Percentiles rank a stretch among this genome's conserved stretches.
Conservation (phyloP, 140 eudicot species). For the Stevia rebaudiana region DNA sequence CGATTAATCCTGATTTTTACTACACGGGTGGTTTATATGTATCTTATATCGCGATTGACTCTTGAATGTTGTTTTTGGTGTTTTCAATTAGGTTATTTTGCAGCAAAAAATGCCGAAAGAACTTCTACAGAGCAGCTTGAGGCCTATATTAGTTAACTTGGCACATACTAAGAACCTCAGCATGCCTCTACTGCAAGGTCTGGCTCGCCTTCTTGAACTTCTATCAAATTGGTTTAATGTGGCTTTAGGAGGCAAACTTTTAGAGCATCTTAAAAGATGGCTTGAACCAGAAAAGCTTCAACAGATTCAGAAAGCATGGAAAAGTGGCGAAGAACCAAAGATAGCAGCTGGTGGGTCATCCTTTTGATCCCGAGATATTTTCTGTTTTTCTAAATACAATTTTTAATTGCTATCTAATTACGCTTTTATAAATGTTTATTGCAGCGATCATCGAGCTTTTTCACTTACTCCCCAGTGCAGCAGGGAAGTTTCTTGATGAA, state of each 20-base stretch:
- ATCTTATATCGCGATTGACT: conserved; percentile 8
- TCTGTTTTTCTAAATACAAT: neutral
- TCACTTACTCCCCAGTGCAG: conserved; percentile 94
- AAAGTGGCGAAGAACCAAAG: conserved; percentile 97
- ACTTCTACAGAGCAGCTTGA: conserved; percentile 93
- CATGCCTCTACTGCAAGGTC: conserved; percentile 97
- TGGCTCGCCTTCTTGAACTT: conserved; percentile 95
- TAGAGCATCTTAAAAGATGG: conserved; percentile 98
- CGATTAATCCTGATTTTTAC: too few relatives aligned
- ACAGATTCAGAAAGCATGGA: conserved; percentile 92
- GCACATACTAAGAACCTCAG: conserved; percentile 95
- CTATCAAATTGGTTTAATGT: conserved; percentile 96
- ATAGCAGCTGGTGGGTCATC: conserved; percentile 81
- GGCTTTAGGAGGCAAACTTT: conserved; percentile 82
- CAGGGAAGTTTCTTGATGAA: conserved; percentile 97
- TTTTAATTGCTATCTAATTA: neutral
- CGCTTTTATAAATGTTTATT: conserved; percentile 11
- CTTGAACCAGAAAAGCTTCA: conserved; percentile 97
- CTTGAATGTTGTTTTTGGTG: conserved; percentile 10
- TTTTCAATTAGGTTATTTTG: conserved; percentile 56
- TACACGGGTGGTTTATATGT: neutral
- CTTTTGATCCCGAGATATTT: neutral
- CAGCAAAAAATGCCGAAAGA: conserved; percentile 99
- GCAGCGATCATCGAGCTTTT: conserved; percentile 99
- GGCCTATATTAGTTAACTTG: conserved; percentile 92